Percentiles rank a stretch among this genome's conserved stretches.
These are phyloP conservation scores for Hyaloscypha finlandica DNA, from an alignment of 495 filamentous ascomycete genomes.

Conservation along the genomic window DNA sequence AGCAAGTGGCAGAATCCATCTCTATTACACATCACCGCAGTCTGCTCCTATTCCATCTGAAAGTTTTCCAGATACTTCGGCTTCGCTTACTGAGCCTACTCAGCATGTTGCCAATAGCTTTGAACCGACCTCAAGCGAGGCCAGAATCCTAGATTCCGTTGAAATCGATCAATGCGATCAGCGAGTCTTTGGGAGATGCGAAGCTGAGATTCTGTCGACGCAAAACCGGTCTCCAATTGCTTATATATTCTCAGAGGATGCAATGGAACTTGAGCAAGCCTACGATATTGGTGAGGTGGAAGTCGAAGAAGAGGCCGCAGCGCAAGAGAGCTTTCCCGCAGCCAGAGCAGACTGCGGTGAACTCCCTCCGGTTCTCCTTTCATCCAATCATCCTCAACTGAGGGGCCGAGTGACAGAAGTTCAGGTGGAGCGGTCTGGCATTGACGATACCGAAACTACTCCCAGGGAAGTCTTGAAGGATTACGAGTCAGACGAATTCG, in stretches of 20 bases:
- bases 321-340: not conserved
- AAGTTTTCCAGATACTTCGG: not conserved
- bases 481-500: conserved; percentile 23
- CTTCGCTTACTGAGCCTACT: not conserved
- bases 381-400: not conserved
- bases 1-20: not conserved
- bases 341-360: not conserved
- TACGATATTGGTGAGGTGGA: not conserved
- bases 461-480: not conserved
- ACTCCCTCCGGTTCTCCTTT: not conserved
- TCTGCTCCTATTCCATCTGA: not conserved
- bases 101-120: not conserved
- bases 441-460: conserved; percentile 1
- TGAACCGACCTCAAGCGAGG: conserved; percentile 7
- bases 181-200: not conserved
- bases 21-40: not conserved
- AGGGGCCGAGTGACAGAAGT: not conserved
- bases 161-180: not conserved
- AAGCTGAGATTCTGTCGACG: not conserved
- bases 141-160: not conserved
- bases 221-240: not conserved
- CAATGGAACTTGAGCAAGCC: not conserved
- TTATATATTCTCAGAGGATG: not conserved
- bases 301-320: not conserved
- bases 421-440: conserved; percentile 10